Evolutionary conservation across 2,329 filamentous ascomycete genomes (phyloP), one percentile per base, ranked within the genome.

Genomic region (Xylaria sp.): DNA sequence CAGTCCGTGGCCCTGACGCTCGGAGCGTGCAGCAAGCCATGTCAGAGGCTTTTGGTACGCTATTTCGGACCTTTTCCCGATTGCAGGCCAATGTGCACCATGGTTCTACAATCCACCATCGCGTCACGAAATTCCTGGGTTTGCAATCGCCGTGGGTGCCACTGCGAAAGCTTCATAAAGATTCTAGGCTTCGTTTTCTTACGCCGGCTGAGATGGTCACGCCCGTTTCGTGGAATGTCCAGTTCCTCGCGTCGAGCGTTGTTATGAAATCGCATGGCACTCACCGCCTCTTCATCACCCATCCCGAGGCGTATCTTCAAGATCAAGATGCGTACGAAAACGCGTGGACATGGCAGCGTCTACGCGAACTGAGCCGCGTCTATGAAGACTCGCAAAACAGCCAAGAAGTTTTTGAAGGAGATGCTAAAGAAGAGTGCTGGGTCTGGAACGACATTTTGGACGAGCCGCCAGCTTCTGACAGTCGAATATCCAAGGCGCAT

Each of bases 271-370:
- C 89, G 34, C 84, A 87, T 10, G 84, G 86, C 28, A 79, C 83
- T 70, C 89, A 89, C 69, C 86, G 92, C 9, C 84, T 95, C 13
- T 95, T 92, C 79, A 84, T 94, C 66, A 95, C 92, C 0, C 90
- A 93, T 66, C 87, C 90, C 3, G 89, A 91, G 72, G 90, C 90
- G 1, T 95, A 95, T 71, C 80, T 92, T 2, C 92, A 95, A 75
- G 86, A 89, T 68, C 78, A 81, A 15, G 80, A 83, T 36, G 82
- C 85, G 5, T 84, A 86, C 43, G 83, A 85, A 50, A 76, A 81
- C 10, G 83, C 84, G 5, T 94, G 90, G 91, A 89, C 87, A 1
- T 95, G 92, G 92, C 89, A 89, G 72, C 85, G 85, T 53, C 78
- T 94, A 10, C 86, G 89, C 39, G 85, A 89, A 72, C 81, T 93